Evolutionary conservation across 2,329 filamentous ascomycete species (phyloP).

Genomic region (Fusarium falciforme): DNA sequence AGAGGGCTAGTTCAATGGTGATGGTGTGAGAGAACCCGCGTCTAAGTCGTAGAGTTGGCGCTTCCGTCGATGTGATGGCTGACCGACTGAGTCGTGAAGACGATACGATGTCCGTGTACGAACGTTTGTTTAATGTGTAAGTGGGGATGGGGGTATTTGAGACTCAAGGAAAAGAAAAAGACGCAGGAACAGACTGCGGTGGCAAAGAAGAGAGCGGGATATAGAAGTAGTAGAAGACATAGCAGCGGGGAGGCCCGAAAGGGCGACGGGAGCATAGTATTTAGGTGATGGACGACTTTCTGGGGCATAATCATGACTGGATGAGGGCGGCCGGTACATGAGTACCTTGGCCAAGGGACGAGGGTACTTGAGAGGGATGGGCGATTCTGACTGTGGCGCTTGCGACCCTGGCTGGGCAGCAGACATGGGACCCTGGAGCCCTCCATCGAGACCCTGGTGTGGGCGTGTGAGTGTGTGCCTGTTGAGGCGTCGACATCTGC

Average conservation of each 20-base stretch:
- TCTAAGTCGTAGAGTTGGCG: constrained; percentile 37
- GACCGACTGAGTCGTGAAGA: constrained; percentile 24
- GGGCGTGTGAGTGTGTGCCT: constrained; percentile 9
- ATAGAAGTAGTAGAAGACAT: constrained; percentile 31
- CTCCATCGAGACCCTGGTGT: not conserved
- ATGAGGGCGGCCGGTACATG: constrained; percentile 38
- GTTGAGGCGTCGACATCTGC: constrained; percentile 22
- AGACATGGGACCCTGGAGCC: constrained; percentile 26
- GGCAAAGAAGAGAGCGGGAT: constrained; percentile 33
- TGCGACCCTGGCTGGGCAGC: constrained; percentile 22
- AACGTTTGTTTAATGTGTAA: constrained; percentile 28
- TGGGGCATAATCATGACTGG: constrained; percentile 45
- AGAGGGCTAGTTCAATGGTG: constrained; percentile 39
- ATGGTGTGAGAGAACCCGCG: constrained; percentile 42
- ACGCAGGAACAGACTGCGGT: constrained; percentile 27
- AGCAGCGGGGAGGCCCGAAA: constrained; percentile 39
- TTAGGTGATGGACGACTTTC: constrained; percentile 43
- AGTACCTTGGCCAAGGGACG: constrained; percentile 40
- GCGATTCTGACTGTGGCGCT: constrained; percentile 44
- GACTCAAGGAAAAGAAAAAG: constrained; percentile 8
- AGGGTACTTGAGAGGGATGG: constrained; percentile 41
- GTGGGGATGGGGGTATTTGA: constrained; percentile 25
- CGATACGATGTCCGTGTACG: constrained; percentile 11
- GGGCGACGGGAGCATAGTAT: constrained; percentile 44
- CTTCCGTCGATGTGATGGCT: constrained; percentile 37